These are phyloP conservation scores for Bruguiera hainesii DNA, from an alignment of 441 rosid genomes.

Conservation along the genomic window DNA sequence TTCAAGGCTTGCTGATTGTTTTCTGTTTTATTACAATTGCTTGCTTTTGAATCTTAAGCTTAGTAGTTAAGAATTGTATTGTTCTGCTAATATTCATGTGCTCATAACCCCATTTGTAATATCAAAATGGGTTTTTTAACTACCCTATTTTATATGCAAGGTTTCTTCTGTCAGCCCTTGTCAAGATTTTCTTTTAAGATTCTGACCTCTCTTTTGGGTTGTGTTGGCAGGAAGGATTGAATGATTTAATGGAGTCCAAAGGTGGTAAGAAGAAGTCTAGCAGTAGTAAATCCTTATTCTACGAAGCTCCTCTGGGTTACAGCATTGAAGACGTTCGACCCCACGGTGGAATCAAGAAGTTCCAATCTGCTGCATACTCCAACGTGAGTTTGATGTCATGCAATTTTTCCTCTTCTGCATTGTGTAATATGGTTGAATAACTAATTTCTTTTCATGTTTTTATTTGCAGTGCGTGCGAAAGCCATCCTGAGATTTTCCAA, in stretches of 20 bases:
- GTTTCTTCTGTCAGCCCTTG: no score
- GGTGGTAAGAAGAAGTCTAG: constrained; percentile 61
- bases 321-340: constrained; percentile 86
- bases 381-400: constrained; percentile 43
- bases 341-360: constrained; percentile 78
- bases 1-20: no score
- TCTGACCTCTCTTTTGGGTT: neutral
- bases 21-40: no score
- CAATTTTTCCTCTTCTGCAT: neutral
- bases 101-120: no score
- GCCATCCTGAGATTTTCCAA: constrained; percentile 66
- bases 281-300: constrained; percentile 45
- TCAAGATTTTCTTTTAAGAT: neutral
- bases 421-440: neutral
- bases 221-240: constrained; percentile 19
- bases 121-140: no score
- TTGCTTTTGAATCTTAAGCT: no score
- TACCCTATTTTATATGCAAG: no score
- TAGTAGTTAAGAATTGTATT: no score
- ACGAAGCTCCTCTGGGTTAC: constrained; percentile 86
- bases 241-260: constrained; percentile 81
- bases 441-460: neutral
- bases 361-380: constrained; percentile 84
- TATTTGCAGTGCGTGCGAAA: constrained; percentile 68
- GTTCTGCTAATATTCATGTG: no score